These are phyloP conservation scores for Trichocladium antarcticum DNA, from an alignment of 495 filamentous ascomycete genomes.

Conservation along the genomic window DNA sequence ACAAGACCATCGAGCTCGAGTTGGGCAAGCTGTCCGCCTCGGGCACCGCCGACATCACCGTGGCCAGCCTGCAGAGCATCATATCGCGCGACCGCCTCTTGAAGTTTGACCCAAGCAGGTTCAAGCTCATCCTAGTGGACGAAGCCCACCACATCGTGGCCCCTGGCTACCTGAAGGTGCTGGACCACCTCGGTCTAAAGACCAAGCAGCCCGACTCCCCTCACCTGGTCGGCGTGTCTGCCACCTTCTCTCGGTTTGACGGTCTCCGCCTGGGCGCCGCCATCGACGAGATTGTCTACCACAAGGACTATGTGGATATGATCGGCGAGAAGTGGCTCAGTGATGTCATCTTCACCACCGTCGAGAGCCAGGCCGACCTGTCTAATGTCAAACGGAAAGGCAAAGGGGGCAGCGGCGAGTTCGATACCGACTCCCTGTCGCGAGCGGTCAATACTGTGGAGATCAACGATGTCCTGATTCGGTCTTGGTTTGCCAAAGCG, in stretches of 20 bases:
- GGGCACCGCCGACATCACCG: slow-evolving; percentile 78
- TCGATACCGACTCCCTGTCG: slow-evolving; percentile 60
- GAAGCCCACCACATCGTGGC: slow-evolving; percentile 98
- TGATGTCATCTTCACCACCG: slow-evolving; percentile 85
- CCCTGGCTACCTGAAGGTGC: slow-evolving; percentile 55
- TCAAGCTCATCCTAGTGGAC: slow-evolving; percentile 90
- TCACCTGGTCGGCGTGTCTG: slow-evolving; percentile 80
- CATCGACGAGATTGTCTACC: slow-evolving; percentile 94
- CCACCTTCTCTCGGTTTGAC: slow-evolving; percentile 82
- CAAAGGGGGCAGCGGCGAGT: slow-evolving; percentile 61
- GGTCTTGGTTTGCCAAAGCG: slow-evolving; percentile 73
- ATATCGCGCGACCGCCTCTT: slow-evolving; percentile 57
- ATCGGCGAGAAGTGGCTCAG: slow-evolving; percentile 78
- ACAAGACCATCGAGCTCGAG: slow-evolving; percentile 72
- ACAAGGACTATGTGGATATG: slow-evolving; percentile 96
- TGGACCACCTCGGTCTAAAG: slow-evolving; percentile 65
- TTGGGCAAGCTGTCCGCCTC: slow-evolving; percentile 68
- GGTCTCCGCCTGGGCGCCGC: slow-evolving; percentile 77
- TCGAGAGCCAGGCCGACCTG: slow-evolving; percentile 68
- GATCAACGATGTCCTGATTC: slow-evolving; percentile 70
- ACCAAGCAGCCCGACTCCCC: slow-evolving; percentile 46
- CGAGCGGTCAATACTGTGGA: slow-evolving; percentile 65
- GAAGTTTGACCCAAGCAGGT: slow-evolving; percentile 68
- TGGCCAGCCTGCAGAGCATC: slow-evolving; percentile 82
- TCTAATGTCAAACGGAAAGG: slow-evolving; percentile 43